Base-by-base conservation (phyloP, 345 rosid genomes). In the Murraya koenigii region DNA sequence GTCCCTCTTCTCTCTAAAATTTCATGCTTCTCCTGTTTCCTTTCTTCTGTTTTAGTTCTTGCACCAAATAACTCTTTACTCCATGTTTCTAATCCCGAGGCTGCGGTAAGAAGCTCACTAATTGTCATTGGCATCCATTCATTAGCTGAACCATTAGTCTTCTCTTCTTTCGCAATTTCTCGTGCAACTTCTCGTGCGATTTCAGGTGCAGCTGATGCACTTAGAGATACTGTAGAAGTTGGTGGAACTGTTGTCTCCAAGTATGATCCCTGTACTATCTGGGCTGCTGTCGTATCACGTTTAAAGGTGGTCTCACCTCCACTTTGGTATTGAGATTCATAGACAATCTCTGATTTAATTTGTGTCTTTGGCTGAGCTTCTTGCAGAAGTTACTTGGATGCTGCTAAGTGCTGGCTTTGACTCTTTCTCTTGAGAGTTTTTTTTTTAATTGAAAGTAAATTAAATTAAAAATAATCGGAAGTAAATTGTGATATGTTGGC, bases 11-110 rank as follows among this genome's bases (percentile, higher is more conserved):
- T 82, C 73, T 69, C 87, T 8, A 61, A 11, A 65, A 22, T 65
- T 23, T 81, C 88, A 69, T 83, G 87, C 76, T 78, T 86, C 49
- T 76, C 78, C 39, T 78, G 76, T 61, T 78, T 66, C 64, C 74
- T 68, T 75, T 80, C 76, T 69, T 80, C 82, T 56, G 69, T 59
- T 60, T 69, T 80, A 17, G 72, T 30, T 74, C 79, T 62, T 33
- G 72, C 69, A 63, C 62, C 69, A 1, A n/a, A 38, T 5, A 36
- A 65, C 74, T 82, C 88, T 82, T 28, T 82, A 64, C 74, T 47
- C 54, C 56, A 79, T 73, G 68, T 72, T 39, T 75, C 75, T 33
- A 73, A 11, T 20, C 78, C 86, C 65, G 86, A 56, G 80, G 81
- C 80, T 72, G 85, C 80, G 10, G 90, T n/a, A 8, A 82, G 62